Base-by-base conservation (phyloP, 2,329 filamentous ascomycete genomes). In the Sporothrix protearum region DNA sequence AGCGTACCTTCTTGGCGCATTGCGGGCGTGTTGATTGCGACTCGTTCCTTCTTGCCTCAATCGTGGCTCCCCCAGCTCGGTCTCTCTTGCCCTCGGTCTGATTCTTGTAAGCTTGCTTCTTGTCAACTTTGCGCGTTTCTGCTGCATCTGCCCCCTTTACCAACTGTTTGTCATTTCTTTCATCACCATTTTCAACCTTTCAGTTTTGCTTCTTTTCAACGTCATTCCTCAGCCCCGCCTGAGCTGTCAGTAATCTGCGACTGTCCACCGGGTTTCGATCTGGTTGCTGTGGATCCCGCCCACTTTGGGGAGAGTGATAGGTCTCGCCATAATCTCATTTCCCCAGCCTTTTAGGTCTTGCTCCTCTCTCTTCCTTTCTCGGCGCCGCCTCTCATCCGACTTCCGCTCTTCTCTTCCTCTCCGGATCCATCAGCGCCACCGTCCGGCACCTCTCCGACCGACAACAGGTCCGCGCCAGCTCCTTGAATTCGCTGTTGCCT, bases 251-350 rank as follows among this genome's bases (percentile, higher is more conserved):
- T 30, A 63, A 12, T 68, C 70, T 42, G 45, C 45, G 68, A 70
- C 39, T 39, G 28, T 9, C 1, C 25, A 39, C 25, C 14, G 28
- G 28, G 36, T 49, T 19, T 57, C 57, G 55, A 36, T 12, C 69
- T 64, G 45, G 71, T 69, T 69, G 71, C 66, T 71, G 71, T 69
- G 71, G 71, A 71, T 71, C 64, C 70, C 63, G 25, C 55, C 67
- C 33, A 2, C 66, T 47, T 33, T 47, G 14, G 42, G 53, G 30
- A n/a, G 16, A 36, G n/a, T 12, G 12, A 39, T 49, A 22, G 47
- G n/a, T 42, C 59, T 22, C 55, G 33, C 63, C 59, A 33, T 70
- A 64, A 71, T 47, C 53, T 55, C 64, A 55, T 69, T 55, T 71
- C 70, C 53, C 67, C 51, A 28, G 49, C 36, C 45, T 53, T 61